A percentile compares a stretch with the other conserved stretches of the same genome.
These are phyloP conservation scores for Tolypocladium endophyticum DNA, from an alignment of 2,329 filamentous ascomycete genomes.

Conservation along the genomic window DNA sequence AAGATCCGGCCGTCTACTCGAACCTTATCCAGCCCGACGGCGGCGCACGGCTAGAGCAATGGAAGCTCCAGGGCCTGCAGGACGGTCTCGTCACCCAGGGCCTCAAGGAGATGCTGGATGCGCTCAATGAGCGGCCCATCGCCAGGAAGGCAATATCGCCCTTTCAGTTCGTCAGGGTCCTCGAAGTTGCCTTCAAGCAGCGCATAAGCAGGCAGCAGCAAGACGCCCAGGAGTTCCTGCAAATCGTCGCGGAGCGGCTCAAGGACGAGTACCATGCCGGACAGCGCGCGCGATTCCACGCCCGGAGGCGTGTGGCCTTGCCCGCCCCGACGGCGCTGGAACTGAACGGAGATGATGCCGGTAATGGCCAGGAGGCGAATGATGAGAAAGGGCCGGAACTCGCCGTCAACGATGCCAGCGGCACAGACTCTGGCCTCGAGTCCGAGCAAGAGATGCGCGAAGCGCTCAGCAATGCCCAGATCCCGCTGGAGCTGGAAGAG, in stretches of 20 bases:
- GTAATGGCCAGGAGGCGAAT: conserved; percentile 11
- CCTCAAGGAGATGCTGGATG: conserved; percentile 85
- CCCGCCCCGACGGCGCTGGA: conserved; percentile 1
- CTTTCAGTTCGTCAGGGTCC: conserved; percentile 66
- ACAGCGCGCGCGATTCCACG: conserved; percentile 56
- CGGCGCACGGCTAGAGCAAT: conserved; percentile 34
- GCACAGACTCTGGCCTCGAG: background rate
- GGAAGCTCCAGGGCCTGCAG: conserved; percentile 61
- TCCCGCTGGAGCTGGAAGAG: conserved; percentile 42
- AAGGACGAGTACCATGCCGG: conserved; percentile 92
- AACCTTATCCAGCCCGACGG: conserved; percentile 42
- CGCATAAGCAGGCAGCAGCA: conserved; percentile 91
- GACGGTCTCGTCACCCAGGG: conserved; percentile 74
- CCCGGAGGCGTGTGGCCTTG: conserved; percentile 22
- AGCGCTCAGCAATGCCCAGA: conserved; percentile 7
- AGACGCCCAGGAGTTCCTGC: conserved; percentile 94
- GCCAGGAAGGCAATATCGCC: conserved; percentile 91
- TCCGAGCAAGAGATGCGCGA: conserved; percentile 5
- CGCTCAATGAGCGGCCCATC: conserved; percentile 85
- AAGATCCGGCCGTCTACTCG: conserved; percentile 66
- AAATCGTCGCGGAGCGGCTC: conserved; percentile 83
- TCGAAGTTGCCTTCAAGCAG: conserved; percentile 81
- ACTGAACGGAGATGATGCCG: background rate
- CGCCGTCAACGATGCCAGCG: background rate
- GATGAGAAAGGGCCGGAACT: background rate